phyloP scores from a whole-genome alignment of 805 yeast species.

The Wickerhamiella sergipiensis region DNA sequence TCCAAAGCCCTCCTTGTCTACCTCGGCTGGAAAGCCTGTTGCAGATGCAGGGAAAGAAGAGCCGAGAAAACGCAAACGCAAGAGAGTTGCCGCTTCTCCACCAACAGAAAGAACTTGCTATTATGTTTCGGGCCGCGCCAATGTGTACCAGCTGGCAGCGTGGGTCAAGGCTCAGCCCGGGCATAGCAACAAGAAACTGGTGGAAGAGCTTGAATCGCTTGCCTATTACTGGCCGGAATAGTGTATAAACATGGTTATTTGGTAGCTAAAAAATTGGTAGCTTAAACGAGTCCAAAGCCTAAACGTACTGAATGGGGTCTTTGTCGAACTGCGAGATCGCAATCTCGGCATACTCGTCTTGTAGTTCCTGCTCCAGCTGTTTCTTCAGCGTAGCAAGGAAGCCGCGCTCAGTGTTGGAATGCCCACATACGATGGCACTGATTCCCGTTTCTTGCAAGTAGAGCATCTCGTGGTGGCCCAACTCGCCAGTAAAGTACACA shows the following conservation, averaged over 20 bases:
- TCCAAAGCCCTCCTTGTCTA: no score
- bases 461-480: conserved; percentile 86
- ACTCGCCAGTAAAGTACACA: conserved; percentile 77
- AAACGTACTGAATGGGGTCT: conserved; percentile 44
- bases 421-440: conserved; percentile 68
- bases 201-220: conserved; percentile 12
- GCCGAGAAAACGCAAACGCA: conserved; percentile 6
- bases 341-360: conserved; percentile 25
- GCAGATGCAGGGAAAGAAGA: no score
- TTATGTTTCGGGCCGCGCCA: conserved; percentile 17
- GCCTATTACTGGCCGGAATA: conserved; percentile 1
- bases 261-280: no score
- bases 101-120: conserved; percentile 11
- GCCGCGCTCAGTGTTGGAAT: conserved; percentile 86
- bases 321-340: conserved; percentile 40
- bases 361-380: conserved; percentile 35
- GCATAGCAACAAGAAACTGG: conserved; percentile 2
- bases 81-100: conserved; percentile 2
- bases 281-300: conserved; percentile 3
- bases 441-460: conserved; percentile 56
- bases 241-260: neutral
- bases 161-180: conserved; percentile 20
- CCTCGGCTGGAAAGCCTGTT: neutral
- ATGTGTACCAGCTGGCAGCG: conserved; percentile 15
- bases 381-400: conserved; percentile 42